phyloP scores from a whole-genome alignment of 2,329 filamentous ascomycete genomes.

The Arthroderma sp. region DNA sequence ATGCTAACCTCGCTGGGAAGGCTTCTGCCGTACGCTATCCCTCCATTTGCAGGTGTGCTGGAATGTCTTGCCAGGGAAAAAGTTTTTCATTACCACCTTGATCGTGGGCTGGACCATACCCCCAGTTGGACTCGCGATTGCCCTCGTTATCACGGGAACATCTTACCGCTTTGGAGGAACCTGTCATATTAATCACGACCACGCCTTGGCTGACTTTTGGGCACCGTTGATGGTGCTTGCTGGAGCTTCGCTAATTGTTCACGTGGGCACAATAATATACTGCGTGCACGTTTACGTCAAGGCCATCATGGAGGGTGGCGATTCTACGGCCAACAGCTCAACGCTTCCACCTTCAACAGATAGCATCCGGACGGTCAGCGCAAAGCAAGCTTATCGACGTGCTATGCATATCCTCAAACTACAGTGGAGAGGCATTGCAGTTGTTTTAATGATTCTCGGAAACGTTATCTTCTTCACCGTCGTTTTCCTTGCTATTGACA shows the following conservation, averaged over 20 bases:
- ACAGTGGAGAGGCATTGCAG: conserved; percentile 85
- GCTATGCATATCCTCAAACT: conserved; percentile 75
- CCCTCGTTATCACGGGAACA: conserved; percentile 74
- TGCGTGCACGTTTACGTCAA: conserved; percentile 90
- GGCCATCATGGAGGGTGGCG: conserved; percentile 60
- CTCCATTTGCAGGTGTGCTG: conserved; percentile 97
- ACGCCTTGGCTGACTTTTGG: conserved; percentile 79
- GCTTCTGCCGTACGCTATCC: conserved; percentile 77
- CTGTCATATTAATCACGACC: conserved; percentile 85
- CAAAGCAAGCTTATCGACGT: conserved; percentile 75
- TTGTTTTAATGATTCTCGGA: conserved; percentile 77
- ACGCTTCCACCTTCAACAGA: conserved; percentile 60
- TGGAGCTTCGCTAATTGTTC: conserved; percentile 61
- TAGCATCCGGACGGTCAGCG: conserved; percentile 67
- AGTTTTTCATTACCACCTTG: conserved; percentile 79
- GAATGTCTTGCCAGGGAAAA: conserved; percentile 77
- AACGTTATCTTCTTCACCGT: conserved; percentile 92
- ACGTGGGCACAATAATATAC: conserved; percentile 75
- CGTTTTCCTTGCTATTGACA: conserved; percentile 79
- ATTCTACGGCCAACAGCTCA: conserved; percentile 56
- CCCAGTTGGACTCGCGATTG: conserved; percentile 58
- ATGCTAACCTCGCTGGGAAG: conserved; percentile 20
- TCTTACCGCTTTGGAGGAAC: conserved; percentile 86
- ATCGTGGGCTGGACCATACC: conserved; percentile 74
- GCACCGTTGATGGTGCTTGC: conserved; percentile 72